These are phyloP conservation scores for Elsinoe ampelina DNA, from an alignment of 2,329 filamentous ascomycete genomes.

Conservation along the genomic window DNA sequence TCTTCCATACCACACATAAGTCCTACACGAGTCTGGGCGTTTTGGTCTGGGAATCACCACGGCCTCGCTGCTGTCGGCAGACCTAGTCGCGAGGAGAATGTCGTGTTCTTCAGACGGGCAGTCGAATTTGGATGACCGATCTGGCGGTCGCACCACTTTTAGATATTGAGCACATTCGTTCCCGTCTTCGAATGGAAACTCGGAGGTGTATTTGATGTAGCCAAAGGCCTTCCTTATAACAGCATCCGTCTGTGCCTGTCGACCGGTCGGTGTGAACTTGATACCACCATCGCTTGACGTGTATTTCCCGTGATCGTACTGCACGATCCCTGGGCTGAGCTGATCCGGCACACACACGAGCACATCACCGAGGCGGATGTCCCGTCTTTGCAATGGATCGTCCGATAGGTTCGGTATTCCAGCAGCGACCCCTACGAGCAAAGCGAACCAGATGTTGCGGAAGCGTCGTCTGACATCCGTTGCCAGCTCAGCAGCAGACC, in stretches of 20 bases:
- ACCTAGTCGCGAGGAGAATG: not conserved
- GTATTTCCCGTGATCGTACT: not conserved
- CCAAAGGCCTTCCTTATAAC: not conserved
- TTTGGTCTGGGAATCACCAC: not conserved
- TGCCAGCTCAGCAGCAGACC: not conserved
- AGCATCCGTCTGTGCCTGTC: not conserved
- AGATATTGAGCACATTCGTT: not conserved
- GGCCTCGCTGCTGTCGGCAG: not conserved
- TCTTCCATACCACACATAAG: slow-evolving; percentile 1
- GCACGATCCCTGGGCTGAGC: not conserved
- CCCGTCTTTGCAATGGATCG: not conserved
- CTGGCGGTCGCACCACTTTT: not conserved
- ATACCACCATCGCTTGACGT: not conserved
- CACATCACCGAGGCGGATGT: not conserved
- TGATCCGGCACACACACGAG: not conserved
- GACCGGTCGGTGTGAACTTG: not conserved
- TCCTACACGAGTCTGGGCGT: not conserved
- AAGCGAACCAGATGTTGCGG: not conserved
- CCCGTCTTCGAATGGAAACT: not conserved
- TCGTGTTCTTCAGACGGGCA: not conserved
- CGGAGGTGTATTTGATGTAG: not conserved
- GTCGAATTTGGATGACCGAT: not conserved
- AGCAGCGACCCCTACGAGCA: not conserved
- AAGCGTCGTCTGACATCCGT: not conserved
- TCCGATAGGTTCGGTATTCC: not conserved